Evolutionary conservation across 176 grass and related monocot species (phyloP).

Genomic region (Puccinellia tenuiflora): DNA sequence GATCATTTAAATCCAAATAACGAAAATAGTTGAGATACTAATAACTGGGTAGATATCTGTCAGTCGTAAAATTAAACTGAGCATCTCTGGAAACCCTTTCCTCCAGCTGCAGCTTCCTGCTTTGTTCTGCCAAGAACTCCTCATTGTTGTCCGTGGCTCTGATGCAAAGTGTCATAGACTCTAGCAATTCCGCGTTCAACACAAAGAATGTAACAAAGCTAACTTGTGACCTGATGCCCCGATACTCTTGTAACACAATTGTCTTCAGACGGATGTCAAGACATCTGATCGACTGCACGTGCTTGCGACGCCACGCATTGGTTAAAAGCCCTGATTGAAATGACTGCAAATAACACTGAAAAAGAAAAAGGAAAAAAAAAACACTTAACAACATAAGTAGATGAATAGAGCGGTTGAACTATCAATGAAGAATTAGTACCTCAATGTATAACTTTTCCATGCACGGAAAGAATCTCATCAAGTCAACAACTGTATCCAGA

Average conservation of each 20-base stretch:
- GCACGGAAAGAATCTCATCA: neutral
- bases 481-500: neutral
- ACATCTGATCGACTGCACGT: neutral
- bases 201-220: neutral
- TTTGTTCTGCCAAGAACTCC: too few species aligned
- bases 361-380: neutral
- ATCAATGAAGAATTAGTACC: neutral
- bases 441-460: neutral
- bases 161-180: too few species aligned
- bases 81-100: too few species aligned
- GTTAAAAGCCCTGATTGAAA: neutral
- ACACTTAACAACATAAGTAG: neutral
- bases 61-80: too few species aligned
- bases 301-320: neutral
- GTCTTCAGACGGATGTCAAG: neutral
- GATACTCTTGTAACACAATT: neutral
- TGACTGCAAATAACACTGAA: too few species aligned
- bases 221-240: neutral
- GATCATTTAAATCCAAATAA: too few species aligned
- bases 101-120: too few species aligned
- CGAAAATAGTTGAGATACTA: too few species aligned
- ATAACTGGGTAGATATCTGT: too few species aligned
- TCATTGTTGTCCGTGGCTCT: too few species aligned
- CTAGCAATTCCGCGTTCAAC: too few species aligned
- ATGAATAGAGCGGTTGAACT: neutral